These are phyloP conservation scores for Pyrrhoderma lamaoense DNA, from an alignment of 1,284 basidiomycete genomes.

Conservation along the genomic window DNA sequence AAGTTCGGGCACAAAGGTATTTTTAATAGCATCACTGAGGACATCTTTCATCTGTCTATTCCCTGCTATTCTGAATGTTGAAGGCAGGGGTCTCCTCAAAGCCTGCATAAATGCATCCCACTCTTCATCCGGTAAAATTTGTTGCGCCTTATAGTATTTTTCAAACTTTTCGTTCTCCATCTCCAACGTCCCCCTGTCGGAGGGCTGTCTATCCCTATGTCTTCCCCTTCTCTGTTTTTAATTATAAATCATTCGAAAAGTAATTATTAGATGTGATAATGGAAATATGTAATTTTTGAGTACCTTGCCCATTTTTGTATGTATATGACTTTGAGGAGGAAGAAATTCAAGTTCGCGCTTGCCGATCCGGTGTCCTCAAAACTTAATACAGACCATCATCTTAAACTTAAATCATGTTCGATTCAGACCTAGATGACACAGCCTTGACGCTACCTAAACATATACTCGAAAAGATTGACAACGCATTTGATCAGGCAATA, in stretches of 20 bases:
- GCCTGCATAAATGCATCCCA: constrained; percentile 73
- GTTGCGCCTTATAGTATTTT: constrained; percentile 72
- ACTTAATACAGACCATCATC: no score
- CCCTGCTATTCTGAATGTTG: constrained; percentile 91
- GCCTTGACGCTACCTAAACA: constrained; percentile 3
- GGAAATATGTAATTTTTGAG: not conserved
- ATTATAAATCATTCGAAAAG: not conserved
- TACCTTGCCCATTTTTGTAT: constrained; percentile 3
- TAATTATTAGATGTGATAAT: no score
- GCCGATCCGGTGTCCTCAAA: no score
- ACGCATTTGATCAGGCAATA: constrained; percentile 15
- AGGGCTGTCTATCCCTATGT: constrained; percentile 2
- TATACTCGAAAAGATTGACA: constrained; percentile 9
- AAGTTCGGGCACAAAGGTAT: constrained; percentile 74
- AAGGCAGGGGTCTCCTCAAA: constrained; percentile 75
- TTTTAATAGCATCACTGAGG: constrained; percentile 67
- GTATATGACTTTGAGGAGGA: no score
- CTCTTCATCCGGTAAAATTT: constrained; percentile 65
- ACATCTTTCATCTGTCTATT: constrained; percentile 74
- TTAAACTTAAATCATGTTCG: constrained; percentile 3
- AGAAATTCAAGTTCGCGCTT: no score
- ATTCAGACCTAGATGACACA: constrained; percentile 10
- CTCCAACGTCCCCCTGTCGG: constrained; percentile 41
- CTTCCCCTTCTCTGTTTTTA: constrained; percentile 9
- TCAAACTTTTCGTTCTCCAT: constrained; percentile 72